Conservation (phyloP, 2,329 filamentous ascomycete species). For the Pestalotiopsis sp. region DNA sequence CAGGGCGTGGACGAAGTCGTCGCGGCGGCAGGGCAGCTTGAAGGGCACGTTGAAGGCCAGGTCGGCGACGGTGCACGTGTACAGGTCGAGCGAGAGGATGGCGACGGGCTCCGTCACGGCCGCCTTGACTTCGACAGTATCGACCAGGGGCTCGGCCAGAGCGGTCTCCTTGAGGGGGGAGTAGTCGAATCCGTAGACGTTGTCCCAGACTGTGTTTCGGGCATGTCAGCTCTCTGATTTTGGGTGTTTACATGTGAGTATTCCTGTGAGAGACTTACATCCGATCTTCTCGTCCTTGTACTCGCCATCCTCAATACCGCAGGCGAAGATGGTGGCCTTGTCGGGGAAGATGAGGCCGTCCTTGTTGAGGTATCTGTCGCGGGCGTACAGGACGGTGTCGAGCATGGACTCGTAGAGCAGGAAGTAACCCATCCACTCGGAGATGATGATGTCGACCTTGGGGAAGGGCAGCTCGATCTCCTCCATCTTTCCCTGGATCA, state of each 20-base stretch:
- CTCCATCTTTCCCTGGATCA: constrained; percentile 99
- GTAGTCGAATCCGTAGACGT: constrained; percentile 98
- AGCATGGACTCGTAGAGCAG: constrained; percentile 98
- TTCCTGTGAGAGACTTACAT: constrained; percentile 64
- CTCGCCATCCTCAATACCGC: constrained; percentile 96
- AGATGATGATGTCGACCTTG: constrained; percentile 99
- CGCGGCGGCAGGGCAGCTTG: constrained; percentile 75
- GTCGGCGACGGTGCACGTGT: constrained; percentile 83
- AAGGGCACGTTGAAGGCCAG: constrained; percentile 84
- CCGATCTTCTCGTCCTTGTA: constrained; percentile 99
- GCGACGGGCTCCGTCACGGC: constrained; percentile 89
- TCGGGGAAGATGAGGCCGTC: constrained; percentile 97
- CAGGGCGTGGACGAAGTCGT: constrained; percentile 94
- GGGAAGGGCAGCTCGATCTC: constrained; percentile 91
- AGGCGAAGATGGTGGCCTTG: constrained; percentile 96
- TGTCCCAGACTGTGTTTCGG: constrained; percentile 82
- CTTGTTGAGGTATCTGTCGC: constrained; percentile 86
- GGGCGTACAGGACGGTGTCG: constrained; percentile 95
- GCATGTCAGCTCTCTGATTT: background rate
- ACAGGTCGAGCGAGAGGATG: constrained; percentile 88
- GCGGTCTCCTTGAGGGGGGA: constrained; percentile 90
- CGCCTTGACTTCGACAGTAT: constrained; percentile 96
- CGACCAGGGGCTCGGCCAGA: constrained; percentile 92
- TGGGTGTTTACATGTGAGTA: too few relatives aligned
- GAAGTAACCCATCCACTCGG: constrained; percentile 99